Evolutionary conservation across 768 basidiomycete genomes (phyloP).

Genomic region (Lepiota subincarnata): DNA sequence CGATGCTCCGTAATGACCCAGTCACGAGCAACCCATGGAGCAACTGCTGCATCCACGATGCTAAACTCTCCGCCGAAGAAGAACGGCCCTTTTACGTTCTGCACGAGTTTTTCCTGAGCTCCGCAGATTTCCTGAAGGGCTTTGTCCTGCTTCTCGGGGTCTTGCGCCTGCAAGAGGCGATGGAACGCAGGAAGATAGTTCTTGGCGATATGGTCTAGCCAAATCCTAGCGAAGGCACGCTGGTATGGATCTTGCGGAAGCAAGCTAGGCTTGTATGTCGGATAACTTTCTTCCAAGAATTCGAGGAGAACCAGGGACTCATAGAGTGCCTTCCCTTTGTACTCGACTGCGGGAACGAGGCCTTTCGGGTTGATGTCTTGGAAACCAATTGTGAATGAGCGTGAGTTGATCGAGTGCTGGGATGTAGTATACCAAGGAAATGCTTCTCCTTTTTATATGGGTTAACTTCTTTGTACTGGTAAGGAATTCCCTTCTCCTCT

Average conservation of each 20-base stretch:
- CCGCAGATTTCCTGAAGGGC: slow-evolving; percentile 25
- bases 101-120: slow-evolving; percentile 27
- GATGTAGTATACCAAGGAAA: slow-evolving; percentile 37
- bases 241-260: slow-evolving; percentile 49
- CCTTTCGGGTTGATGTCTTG: slow-evolving; percentile 62
- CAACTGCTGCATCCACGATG: slow-evolving; percentile 49
- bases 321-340: slow-evolving; percentile 56
- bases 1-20: slow-evolving; percentile 47
- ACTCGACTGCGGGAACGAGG: slow-evolving; percentile 52
- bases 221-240: slow-evolving; percentile 50
- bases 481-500: slow-evolving; percentile 63
- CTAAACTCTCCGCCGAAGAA: slow-evolving; percentile 53
- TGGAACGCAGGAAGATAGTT: slow-evolving; percentile 47
- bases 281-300: slow-evolving; percentile 62
- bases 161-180: slow-evolving; percentile 43
- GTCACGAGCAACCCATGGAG: slow-evolving; percentile 50
- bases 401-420: neutral
- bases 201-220: slow-evolving; percentile 55
- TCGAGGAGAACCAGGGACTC: slow-evolving; percentile 63
- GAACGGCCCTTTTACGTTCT: slow-evolving; percentile 42
- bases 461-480: slow-evolving; percentile 65
- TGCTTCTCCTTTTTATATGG: slow-evolving; percentile 66
- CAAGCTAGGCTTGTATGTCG: slow-evolving; percentile 38
- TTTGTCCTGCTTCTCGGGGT: slow-evolving; percentile 22
- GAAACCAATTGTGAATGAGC: neutral